These are phyloP conservation scores for Berberis vulgaris DNA, from an alignment of 164 flowering plant species.

Conservation along the genomic window DNA sequence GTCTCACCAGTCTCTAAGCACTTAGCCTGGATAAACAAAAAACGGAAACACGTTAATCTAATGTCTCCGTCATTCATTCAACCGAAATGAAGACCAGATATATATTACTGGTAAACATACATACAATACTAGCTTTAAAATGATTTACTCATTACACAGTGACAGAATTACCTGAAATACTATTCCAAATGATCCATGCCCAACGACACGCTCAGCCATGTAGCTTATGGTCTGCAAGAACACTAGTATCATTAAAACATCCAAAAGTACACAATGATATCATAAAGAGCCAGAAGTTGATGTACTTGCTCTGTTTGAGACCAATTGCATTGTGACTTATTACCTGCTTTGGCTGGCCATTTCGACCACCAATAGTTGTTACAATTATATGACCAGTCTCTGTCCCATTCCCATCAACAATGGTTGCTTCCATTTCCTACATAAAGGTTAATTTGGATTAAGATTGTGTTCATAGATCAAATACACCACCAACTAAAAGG, in stretches of 20 bases:
- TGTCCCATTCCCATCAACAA: conserved; percentile 59
- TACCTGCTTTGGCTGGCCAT: conserved; percentile 66
- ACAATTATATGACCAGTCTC: conserved; percentile 73
- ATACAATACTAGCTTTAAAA: neutral
- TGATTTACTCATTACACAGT: neutral
- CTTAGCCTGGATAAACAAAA: conserved; percentile 43
- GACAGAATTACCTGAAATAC: conserved; percentile 52
- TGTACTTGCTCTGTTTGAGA: too few species aligned
- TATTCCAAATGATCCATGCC: conserved; percentile 65
- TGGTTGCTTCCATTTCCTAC: conserved; percentile 54
- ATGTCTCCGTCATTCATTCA: neutral
- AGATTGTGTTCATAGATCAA: neutral
- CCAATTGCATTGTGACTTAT: neutral
- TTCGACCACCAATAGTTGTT: conserved; percentile 60
- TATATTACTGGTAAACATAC: neutral
- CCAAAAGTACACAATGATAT: neutral
- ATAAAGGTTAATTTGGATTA: neutral
- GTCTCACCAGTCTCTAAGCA: conserved; percentile 72
- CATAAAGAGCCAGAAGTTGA: neutral
- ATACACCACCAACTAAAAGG: neutral
- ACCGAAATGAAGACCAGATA: neutral
- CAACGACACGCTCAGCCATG: conserved; percentile 18
- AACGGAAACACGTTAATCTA: neutral
- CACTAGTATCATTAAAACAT: neutral
- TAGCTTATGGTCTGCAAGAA: conserved; percentile 12